Evolutionary conservation across 306 rosid genomes (phyloP).

Genomic region (Lathyrus sativus): DNA sequence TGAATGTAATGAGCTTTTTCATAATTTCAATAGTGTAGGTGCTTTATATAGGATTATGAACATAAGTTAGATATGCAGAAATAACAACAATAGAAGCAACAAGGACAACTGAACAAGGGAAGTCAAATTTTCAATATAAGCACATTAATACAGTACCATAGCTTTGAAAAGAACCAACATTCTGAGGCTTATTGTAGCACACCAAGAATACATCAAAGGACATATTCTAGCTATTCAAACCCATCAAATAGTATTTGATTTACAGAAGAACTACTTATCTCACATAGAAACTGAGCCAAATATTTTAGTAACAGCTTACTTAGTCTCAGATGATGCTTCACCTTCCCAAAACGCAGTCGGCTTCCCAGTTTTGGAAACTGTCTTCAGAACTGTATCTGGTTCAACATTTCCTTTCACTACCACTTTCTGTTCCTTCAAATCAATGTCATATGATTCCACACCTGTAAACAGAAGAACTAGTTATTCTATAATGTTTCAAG

Average conservation of each 20-base stretch:
- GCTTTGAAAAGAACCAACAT: constrained; percentile 3
- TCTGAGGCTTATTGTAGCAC: constrained; percentile 33
- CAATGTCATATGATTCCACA: constrained; percentile 85
- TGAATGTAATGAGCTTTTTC: neutral
- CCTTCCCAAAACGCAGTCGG: constrained; percentile 84
- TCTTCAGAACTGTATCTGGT: constrained; percentile 74
- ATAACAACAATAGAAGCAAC: neutral
- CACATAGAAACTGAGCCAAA: constrained; percentile 25
- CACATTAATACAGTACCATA: constrained; percentile 32
- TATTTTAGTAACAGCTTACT: constrained; percentile 53
- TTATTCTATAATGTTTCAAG: constrained; percentile 1
- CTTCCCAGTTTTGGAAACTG: constrained; percentile 94
- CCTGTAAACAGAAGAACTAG: constrained; percentile 51
- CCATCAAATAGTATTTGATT: constrained; percentile 27
- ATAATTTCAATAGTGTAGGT: neutral
- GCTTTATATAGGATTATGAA: neutral
- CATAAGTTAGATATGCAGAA: neutral
- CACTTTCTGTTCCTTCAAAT: constrained; percentile 86
- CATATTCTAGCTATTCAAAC: constrained; percentile 24
- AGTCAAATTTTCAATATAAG: constrained; percentile 27
- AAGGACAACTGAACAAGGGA: neutral
- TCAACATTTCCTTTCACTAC: constrained; percentile 82
- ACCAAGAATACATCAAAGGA: constrained; percentile 33
- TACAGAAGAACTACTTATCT: constrained; percentile 22
- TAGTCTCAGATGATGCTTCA: constrained; percentile 43